These are phyloP conservation scores for Fonsecaea pedrosoi DNA, from an alignment of 2,329 filamentous ascomycete genomes.

Conservation along the genomic window DNA sequence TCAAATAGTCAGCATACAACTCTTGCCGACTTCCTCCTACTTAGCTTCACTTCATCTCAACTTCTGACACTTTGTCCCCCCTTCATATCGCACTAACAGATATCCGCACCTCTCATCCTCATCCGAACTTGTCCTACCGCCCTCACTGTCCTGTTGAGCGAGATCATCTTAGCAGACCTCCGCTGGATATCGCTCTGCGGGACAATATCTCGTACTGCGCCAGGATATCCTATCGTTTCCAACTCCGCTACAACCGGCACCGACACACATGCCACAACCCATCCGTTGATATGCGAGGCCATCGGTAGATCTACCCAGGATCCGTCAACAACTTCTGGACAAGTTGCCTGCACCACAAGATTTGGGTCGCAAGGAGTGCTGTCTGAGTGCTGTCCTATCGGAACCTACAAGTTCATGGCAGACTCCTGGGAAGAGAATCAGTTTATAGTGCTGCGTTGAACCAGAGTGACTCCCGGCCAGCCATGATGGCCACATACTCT, in stretches of 20 bases:
- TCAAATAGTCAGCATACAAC: conserved; percentile 8
- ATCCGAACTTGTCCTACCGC: conserved; percentile 2
- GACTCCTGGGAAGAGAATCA: conserved; percentile 15
- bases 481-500: conserved; percentile 57
- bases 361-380: conserved; percentile 2
- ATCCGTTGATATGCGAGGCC: conserved; percentile 15
- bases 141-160: neutral
- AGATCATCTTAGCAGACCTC: neutral
- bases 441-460: conserved; percentile 25
- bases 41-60: neutral
- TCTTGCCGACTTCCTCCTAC: neutral
- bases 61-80: conserved; percentile 17
- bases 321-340: neutral
- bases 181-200: neutral
- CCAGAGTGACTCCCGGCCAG: conserved; percentile 23
- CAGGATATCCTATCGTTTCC: neutral
- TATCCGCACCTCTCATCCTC: conserved; percentile 4
- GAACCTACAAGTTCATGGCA: conserved; percentile 29
- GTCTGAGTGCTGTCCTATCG: conserved; percentile 9
- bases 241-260: neutral
- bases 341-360: conserved; percentile 9
- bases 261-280: conserved; percentile 1
- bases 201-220: conserved; percentile 8
- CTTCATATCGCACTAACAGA: conserved; percentile 21
- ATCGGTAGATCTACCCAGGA: neutral